Conservation (phyloP, 2,329 filamentous ascomycete genomes). For the Aspergillus sp. region DNA sequence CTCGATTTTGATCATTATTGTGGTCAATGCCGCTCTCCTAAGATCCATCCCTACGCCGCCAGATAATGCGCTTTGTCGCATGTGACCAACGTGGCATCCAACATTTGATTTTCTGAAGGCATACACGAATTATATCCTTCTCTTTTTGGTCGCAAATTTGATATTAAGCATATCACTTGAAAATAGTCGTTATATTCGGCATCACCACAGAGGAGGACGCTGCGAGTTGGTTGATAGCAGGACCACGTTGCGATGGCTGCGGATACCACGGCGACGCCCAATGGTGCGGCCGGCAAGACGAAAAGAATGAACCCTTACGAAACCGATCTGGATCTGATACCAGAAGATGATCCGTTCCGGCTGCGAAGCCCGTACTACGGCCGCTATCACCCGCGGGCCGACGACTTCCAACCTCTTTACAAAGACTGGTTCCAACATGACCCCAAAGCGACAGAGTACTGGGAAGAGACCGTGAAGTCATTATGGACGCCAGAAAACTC, state of each 20-base stretch:
- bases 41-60: background rate
- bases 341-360: conserved; percentile 35
- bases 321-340: conserved; percentile 31
- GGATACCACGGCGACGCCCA: conserved; percentile 21
- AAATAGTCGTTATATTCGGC: background rate
- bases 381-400: conserved; percentile 31
- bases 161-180: background rate
- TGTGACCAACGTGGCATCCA: conserved; percentile 9
- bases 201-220: background rate
- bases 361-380: conserved; percentile 33
- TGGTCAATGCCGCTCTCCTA: background rate
- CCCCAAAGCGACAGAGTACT: conserved; percentile 32
- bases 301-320: conserved; percentile 34
- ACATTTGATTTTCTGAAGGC: background rate
- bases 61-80: conserved; percentile 15
- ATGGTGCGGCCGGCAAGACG: conserved; percentile 18
- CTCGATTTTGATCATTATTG: background rate
- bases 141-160: too few relatives aligned
- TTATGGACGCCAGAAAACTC: conserved; percentile 34
- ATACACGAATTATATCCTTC: background rate
- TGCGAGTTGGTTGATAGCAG: background rate
- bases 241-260: conserved; percentile 19
- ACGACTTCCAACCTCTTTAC: conserved; percentile 38
- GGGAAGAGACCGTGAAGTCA: conserved; percentile 34
- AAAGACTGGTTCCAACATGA: conserved; percentile 34